A percentile compares a stretch with the other conserved stretches of the same genome.
Evolutionary conservation across 2,329 filamentous ascomycete genomes (phyloP).

Genomic region (Ophiostoma fasciatum): DNA sequence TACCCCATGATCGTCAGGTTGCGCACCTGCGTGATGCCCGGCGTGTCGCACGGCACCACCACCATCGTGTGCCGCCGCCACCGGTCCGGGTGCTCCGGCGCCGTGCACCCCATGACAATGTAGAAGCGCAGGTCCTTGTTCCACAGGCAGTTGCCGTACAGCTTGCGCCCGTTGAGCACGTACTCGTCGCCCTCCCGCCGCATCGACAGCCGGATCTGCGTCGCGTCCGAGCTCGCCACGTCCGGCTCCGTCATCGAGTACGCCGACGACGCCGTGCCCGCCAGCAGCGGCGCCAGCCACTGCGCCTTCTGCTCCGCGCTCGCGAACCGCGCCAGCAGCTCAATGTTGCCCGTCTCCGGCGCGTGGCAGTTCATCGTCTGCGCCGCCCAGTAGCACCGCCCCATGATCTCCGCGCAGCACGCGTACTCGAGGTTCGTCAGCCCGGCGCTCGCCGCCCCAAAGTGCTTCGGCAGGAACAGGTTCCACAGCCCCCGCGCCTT

Average conservation of each 20-base stretch:
- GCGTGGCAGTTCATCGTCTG: conserved; percentile 84
- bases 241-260: conserved; percentile 93
- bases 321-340: conserved; percentile 83
- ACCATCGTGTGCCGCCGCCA: conserved; percentile 91
- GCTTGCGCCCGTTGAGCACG: conserved; percentile 95
- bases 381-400: conserved; percentile 67
- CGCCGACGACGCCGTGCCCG: conserved; percentile 73
- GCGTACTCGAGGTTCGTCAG: conserved; percentile 95
- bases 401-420: conserved; percentile 89
- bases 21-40: conserved; percentile 81
- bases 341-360: conserved; percentile 91
- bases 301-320: conserved; percentile 69
- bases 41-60: conserved; percentile 64
- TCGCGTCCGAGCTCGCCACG: conserved; percentile 79
- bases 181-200: conserved; percentile 73
- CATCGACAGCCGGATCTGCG: conserved; percentile 80
- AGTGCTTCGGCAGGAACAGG: conserved; percentile 93
- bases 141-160: conserved; percentile 94
- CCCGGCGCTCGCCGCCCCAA: conserved; percentile 84
- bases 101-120: conserved; percentile 90
- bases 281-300: conserved; percentile 70
- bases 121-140: conserved; percentile 86
- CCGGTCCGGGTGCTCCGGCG: conserved; percentile 56
- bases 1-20: conserved; percentile 93
- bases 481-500: conserved; percentile 80